Conservation (phyloP, 495 filamentous ascomycete species). For the Massariosphaeria phaeospora region DNA sequence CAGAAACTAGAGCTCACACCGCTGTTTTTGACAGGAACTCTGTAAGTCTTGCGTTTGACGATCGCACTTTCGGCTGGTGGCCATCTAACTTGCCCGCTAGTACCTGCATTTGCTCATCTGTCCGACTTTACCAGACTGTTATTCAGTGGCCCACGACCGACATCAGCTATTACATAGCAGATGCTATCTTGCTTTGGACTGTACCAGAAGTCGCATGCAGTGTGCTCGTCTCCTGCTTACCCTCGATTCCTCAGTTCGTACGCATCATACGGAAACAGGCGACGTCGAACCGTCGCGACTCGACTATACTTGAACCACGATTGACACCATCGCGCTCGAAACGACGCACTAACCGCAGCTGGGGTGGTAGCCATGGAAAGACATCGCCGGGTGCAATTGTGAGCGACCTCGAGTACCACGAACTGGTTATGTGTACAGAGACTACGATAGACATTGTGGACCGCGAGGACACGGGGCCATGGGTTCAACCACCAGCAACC, state of each 20-base stretch:
- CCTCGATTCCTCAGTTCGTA: slow-evolving; percentile 2
- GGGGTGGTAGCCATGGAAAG: not conserved
- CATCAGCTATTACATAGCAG: slow-evolving; percentile 7
- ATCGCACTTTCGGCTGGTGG: no score
- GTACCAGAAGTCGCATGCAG: slow-evolving; percentile 2
- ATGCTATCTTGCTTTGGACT: slow-evolving; percentile 4
- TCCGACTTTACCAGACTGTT: slow-evolving; percentile 3
- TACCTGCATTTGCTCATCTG: not conserved
- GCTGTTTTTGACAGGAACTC: slow-evolving; percentile 2
- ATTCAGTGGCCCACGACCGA: not conserved
- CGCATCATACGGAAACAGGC: not conserved
- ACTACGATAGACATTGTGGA: slow-evolving; percentile 1
- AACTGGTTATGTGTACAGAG: slow-evolving; percentile 5
- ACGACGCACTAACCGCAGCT: not conserved
- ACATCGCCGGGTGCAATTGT: not conserved
- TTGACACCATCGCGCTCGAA: no score
- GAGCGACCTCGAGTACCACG: slow-evolving; percentile 2
- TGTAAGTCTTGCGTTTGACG: no score
- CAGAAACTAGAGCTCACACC: slow-evolving; percentile 1
- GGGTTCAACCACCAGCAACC: not conserved
- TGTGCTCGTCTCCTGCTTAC: slow-evolving; percentile 1
- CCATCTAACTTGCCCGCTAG: slow-evolving; percentile 1
- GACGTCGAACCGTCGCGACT: not conserved
- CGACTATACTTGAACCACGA: not conserved
- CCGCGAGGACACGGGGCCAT: not conserved